Base-by-base conservation (phyloP, 2,329 filamentous ascomycete genomes). In the Pyrenochaeta sp. region DNA sequence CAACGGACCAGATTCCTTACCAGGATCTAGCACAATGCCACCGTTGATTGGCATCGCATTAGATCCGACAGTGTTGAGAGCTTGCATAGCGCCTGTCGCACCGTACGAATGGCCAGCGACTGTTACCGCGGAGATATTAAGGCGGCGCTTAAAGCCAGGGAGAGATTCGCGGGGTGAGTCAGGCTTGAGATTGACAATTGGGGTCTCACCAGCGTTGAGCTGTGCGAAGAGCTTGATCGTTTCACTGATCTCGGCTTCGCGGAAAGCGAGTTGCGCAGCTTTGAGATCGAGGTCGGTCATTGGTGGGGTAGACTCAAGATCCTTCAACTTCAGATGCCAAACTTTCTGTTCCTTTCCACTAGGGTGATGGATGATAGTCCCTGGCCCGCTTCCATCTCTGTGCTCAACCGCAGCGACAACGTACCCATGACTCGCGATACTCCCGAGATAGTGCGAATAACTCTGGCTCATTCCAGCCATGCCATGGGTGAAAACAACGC, bases 81-180 rank as follows among this genome's bases (percentile, higher is more conserved):
- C 83, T 57, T 88, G 86, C 22, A 90, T 78, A 0, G 86, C 87
- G 2, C 85, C 82, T 0, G 88, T 90, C 1, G 87, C 88, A 48
- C 88, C 88, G 75, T 88, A 90, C 0, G 86, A 89, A 70, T 90
- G 88, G 0, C 88, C 88, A 3, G 80, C 84, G 8, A 90, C 80
- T 45, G 86, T 81, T 64, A 88, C 81, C 36, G 83, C 80, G 30
- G 82, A 76, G 45, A 83, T 78, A 69, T 88, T 82, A 6, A 91
- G 80, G 9, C 86, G 81, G 54, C 77, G 75, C 36, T 78, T 72
- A 82, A 87, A 90, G 15, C 76, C 74, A 2, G 77, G 65, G 1
- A 79, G 60, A 77, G 75, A 24, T 65, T 67, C 44, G 81, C 85
- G 71, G 84, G 85, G 36, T 61, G 68, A 62, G 81, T 82, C 9